Base-by-base conservation (phyloP, 495 filamentous ascomycete species). In the Cairneyella variabilis region DNA sequence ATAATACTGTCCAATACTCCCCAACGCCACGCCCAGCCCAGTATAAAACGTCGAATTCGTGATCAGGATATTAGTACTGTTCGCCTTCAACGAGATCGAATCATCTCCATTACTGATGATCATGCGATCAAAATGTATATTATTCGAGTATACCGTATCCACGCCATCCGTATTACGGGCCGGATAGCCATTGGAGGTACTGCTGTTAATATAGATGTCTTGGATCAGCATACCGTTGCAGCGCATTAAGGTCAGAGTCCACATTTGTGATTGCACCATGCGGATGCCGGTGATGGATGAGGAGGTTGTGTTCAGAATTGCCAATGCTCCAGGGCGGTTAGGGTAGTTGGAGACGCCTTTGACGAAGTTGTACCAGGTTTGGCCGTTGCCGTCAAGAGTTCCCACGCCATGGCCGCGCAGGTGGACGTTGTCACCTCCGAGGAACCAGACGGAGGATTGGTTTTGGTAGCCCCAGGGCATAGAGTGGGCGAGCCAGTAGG, bases 311-410 rank as follows among this genome's bases (percentile, higher is more conserved):
- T 66, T 63, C 44, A 57, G 63, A 47, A 73, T 68, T 2, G 70
- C 71, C 27, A 77, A 68, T 27, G 60, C 64, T 43, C 74, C 71
- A 14, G 74, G 73, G 12, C 74, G 66, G 30, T 74, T 65, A 11
- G 70, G 73, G 32, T 72, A 70, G 44, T 76, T 75, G 18, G 64
- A 68, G 28, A 64, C 63, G 9, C 64, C 57, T 10, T 61, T 58
- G 22, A 65, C 59, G 46, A 56, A 70, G 47, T 66, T 60, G 45
- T 76, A 74, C 71, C 75, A 78, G 3, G 65, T 58, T 43, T 76
- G 72, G 7, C 75, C 75, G 45, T 77, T 75, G 14, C 75, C 75
- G 49, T 76, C 64, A 18, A 77, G 62, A 32, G 68, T 71, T 11
- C 75, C 75, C 17, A 53, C 47, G 9, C 69, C 73, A 43, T 68